These are phyloP conservation scores for Rehmannia glutinosa DNA, from an alignment of 257 asterid genomes.

Conservation along the genomic window DNA sequence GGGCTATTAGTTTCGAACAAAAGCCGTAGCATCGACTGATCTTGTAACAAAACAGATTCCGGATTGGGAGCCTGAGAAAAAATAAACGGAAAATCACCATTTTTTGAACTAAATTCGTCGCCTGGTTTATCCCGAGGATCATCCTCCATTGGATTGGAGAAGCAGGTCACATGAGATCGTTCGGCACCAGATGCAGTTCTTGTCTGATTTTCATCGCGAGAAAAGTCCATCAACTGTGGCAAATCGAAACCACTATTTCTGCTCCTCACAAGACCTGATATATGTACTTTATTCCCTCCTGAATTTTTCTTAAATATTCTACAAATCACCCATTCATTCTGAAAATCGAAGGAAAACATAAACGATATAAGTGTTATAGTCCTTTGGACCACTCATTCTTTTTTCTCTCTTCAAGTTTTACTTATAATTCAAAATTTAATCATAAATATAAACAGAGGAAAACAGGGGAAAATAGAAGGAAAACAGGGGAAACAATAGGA, in stretches of 20 bases:
- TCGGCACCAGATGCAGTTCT: constrained; percentile 12
- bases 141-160: constrained; percentile 48
- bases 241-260: constrained; percentile 15
- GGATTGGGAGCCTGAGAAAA: constrained; percentile 12
- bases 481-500: constrained; percentile 17
- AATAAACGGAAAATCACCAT: not conserved
- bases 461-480: not conserved
- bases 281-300: constrained; percentile 61
- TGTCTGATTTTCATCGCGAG: constrained; percentile 24
- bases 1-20: too few relatives aligned
- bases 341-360: not conserved
- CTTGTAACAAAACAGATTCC: constrained; percentile 33
- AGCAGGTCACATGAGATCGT: constrained; percentile 48
- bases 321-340: constrained; percentile 81
- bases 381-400: too few relatives aligned
- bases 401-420: too few relatives aligned
- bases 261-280: constrained; percentile 29
- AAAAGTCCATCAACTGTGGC: constrained; percentile 48
- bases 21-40: constrained; percentile 40
- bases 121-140: constrained; percentile 19
- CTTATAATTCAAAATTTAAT: too few relatives aligned
- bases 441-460: constrained; percentile 16
- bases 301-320: constrained; percentile 58
- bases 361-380: not conserved
- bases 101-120: constrained; percentile 11